Conservation (phyloP, 2,329 filamentous ascomycete species). For the Arthrobotrys pseudoclavata region DNA sequence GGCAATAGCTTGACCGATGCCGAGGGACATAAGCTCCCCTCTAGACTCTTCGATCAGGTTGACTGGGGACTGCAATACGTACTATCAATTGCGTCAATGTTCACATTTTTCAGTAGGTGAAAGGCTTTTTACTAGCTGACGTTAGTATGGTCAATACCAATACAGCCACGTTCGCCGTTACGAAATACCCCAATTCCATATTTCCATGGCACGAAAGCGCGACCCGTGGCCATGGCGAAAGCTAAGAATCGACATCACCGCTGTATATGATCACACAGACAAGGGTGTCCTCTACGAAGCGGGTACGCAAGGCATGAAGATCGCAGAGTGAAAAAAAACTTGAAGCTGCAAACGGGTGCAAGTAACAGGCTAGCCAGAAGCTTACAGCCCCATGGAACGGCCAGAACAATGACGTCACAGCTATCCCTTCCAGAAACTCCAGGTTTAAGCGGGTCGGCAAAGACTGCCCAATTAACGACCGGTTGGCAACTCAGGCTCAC, state of each 20-base stretch:
- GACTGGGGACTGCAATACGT: not conserved
- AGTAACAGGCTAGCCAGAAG: not conserved
- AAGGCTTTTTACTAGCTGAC: too few relatives aligned
- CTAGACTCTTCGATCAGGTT: not conserved
- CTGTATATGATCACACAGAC: not conserved
- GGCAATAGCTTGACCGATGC: not conserved
- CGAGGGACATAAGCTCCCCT: not conserved
- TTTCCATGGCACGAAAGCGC: not conserved
- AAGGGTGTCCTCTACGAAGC: not conserved
- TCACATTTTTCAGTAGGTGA: not conserved
- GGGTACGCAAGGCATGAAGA: not conserved
- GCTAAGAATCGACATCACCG: not conserved
- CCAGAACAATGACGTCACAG: not conserved
- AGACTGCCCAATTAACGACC: not conserved
- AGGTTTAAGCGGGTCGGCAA: constrained; percentile 3
- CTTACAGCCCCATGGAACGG: constrained; percentile 3
- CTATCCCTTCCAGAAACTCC: not conserved
- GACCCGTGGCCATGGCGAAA: not conserved
- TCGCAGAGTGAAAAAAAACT: not conserved
- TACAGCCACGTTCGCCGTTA: not conserved
- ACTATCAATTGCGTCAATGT: not conserved
- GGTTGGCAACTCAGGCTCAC: too few relatives aligned
- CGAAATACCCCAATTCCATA: not conserved
- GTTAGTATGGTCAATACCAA: not conserved
- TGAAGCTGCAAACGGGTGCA: not conserved